Base-by-base conservation (phyloP, 139 green algal genomes). In the Tetradesmus obliquus region DNA sequence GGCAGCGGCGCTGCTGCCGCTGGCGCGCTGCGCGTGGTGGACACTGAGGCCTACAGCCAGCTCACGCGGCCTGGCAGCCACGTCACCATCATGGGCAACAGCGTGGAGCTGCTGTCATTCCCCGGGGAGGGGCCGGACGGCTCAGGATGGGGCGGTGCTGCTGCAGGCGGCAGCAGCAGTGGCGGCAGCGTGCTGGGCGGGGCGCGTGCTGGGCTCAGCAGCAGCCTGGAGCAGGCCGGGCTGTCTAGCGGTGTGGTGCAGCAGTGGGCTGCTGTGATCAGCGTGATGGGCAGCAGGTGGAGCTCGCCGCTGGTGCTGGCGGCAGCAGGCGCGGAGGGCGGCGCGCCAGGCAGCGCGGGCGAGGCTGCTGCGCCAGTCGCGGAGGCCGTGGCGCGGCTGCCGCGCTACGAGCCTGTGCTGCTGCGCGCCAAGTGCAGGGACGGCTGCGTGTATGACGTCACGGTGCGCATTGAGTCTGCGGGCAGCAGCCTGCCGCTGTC, bases 51-150 rank as follows among this genome's bases (percentile, higher is more conserved):
- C 22, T 94, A 91, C 72, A 84, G 53, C 32, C 87, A 90, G 74
- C 53, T 82, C n/a, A 55, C 83, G 51, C 53, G 81, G 45, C 81
- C 66, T 1, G 17, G 32, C 8, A 79, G 58, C 76, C 69, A 91
- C 74, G 92, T 96, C 2, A 94, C 89, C 15, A 89, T 96, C 57
- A 85, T 91, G 54, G 88, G 91, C 3, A 82, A 91, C 20, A 94
- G 88, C 66, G 54, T 98, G 24, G 94, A 97, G 90, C 95, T 98
- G 69, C 92, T 98, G 66, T 94, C 93, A 54, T 97, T 95, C 81
- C 95, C 94, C 2, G 86, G 94, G 74, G 92, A 92, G 58, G 66
- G 60, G 1, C 24, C 60, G 6, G 90, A 71, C 3, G 55, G 62
- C 80, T 76, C 66, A 76, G 66, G 66, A 17, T 76, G 66, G 66